Evolutionary conservation across 805 yeast species (phyloP), one percentile per base, ranked within the genome.

Genomic region (Teunomyces panamensis): DNA sequence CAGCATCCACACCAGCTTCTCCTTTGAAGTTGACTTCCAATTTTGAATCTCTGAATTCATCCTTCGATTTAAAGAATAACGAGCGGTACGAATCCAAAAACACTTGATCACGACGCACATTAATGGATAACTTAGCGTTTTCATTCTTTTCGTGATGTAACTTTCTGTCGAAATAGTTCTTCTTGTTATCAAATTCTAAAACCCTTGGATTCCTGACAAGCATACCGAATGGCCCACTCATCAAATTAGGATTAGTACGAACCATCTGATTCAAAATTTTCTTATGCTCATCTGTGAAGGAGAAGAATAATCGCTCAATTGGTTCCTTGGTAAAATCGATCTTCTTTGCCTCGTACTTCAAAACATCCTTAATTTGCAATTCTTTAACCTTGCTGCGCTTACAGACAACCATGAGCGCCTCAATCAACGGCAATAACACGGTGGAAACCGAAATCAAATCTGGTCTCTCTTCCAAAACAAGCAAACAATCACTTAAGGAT

Each of bases 1-100:
- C 99, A 3, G 96, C 99, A 74, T 94, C 99, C 43, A 94, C 88
- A 56, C 98, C 99, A 46, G 86, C 86, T 65, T 94, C 99, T 1
- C 96, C 96, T 52, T 83, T 83, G 71, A 94, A 94, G n/a, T 78
- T 78, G 36, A 94, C 81, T 44, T 86, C 91, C 55, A 94, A 69
- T 54, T 84, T 85, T 2, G 91, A 78, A 43, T 81, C 75, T 55
- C 83, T 80, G 59, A 90, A 81, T 47, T 86, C 92, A 8, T 83
- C 87, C 29, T 81, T 80, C 0, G 87, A 70, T 57, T 89, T 88
- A 74, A 85, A 89, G 61, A 89, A 88, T 35, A 91, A 67, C 1
- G 92, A 76, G 44, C 96, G 74, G 67, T 88, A 91, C 1, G 97
- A 88, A 60, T 92, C 98, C 60, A 89, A 74, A 60, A 94, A 92